A percentile compares a stretch with the other conserved stretches of the same genome.
phyloP scores from a whole-genome alignment of 768 basidiomycete genomes.

The Mycena filopes region DNA sequence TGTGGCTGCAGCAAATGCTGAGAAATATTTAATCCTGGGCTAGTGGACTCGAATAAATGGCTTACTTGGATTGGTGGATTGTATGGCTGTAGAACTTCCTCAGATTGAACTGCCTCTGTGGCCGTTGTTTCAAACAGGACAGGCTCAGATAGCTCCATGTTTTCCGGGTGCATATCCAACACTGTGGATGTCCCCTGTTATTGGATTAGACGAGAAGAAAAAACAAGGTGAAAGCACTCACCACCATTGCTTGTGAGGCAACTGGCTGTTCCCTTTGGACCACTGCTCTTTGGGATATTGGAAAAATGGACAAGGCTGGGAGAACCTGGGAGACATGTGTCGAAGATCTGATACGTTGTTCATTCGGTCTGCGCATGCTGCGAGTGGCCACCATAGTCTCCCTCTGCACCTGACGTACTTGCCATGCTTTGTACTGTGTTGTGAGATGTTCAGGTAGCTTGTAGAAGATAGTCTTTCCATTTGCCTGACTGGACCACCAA shows the following conservation, averaged over 20 bases:
- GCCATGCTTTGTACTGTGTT: slow-evolving; percentile 21
- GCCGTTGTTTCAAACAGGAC: no score
- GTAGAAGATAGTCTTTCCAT: slow-evolving; percentile 31
- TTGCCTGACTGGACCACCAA: slow-evolving; percentile 22
- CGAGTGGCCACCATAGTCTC: neutral
- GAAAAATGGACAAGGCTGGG: neutral
- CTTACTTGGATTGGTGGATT: no score
- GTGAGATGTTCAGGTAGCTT: slow-evolving; percentile 30
- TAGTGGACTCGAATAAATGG: no score
- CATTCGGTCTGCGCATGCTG: neutral
- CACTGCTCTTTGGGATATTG: neutral
- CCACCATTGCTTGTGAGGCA: neutral
- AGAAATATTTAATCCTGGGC: neutral
- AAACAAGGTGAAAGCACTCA: neutral
- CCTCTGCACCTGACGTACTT: neutral
- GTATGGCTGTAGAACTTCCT: no score
- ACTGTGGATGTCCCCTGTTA: no score
- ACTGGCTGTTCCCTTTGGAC: neutral
- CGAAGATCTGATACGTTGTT: neutral
- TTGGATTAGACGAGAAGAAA: no score
- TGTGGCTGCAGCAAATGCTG: neutral
- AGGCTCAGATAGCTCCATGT: no score
- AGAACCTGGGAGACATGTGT: neutral
- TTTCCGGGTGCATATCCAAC: no score
- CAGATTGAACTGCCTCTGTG: no score